Percentiles rank a stretch among this genome's conserved stretches.
Conservation (phyloP, 331 rosid species). For the Acacia pycnantha region DNA sequence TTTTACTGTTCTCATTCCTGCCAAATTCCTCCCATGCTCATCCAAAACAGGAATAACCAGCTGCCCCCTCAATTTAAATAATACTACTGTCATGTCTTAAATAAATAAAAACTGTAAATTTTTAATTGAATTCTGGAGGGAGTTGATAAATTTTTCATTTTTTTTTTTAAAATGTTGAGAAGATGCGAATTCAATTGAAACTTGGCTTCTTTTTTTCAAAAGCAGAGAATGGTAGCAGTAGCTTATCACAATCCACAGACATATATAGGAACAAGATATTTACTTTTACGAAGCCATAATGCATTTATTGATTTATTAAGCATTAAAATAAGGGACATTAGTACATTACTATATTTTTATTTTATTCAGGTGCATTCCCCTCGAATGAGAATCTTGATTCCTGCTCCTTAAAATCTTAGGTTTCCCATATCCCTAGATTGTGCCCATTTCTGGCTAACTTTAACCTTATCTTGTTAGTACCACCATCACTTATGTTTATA, state of each 20-base stretch:
- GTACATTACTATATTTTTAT: neutral
- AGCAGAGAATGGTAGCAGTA: neutral
- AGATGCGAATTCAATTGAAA: neutral
- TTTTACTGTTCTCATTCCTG: neutral
- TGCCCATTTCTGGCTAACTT: neutral
- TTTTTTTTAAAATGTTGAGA: no score
- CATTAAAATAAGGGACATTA: no score
- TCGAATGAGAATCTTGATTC: neutral
- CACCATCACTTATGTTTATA: neutral
- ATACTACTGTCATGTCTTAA: neutral
- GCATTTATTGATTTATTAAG: neutral
- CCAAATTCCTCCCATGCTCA: neutral
- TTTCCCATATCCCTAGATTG: conserved; percentile 14
- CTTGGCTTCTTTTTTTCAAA: neutral
- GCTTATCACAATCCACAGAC: neutral
- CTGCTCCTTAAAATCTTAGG: conserved; percentile 9
- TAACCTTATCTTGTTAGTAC: neutral
- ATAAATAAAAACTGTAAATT: neutral
- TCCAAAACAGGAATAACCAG: neutral
- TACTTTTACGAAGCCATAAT: neutral
- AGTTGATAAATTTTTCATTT: no score
- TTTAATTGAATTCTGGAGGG: neutral
- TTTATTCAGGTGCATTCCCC: conserved; percentile 10
- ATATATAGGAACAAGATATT: neutral
- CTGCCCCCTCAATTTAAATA: neutral